These are phyloP conservation scores for Puccinia novopanici DNA, from an alignment of 1,284 basidiomycete genomes.

Conservation along the genomic window DNA sequence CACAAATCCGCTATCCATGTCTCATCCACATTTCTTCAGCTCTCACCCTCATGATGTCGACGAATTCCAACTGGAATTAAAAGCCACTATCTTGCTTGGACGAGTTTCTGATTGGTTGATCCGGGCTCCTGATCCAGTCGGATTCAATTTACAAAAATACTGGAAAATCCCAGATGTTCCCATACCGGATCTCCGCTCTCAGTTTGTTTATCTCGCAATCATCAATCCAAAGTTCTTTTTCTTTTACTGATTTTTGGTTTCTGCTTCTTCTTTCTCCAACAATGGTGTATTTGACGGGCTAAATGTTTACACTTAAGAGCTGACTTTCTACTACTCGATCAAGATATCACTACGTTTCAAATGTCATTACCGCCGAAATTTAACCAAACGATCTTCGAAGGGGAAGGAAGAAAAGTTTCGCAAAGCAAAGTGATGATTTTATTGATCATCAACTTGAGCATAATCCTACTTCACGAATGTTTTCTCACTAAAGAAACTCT, in stretches of 20 bases:
- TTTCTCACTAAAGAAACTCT: constrained; percentile 17
- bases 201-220: constrained; percentile 14
- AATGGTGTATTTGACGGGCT: not conserved
- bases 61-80: constrained; percentile 42
- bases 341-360: constrained; percentile 33
- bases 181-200: constrained; percentile 35
- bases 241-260: not conserved
- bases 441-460: constrained; percentile 20
- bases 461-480: constrained; percentile 33
- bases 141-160: constrained; percentile 40
- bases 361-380: constrained; percentile 19
- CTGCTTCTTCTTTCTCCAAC: not conserved
- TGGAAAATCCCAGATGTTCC: constrained; percentile 16
- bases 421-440: constrained; percentile 21
- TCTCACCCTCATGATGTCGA: constrained; percentile 38
- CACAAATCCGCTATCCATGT: constrained; percentile 33
- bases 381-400: constrained; percentile 27
- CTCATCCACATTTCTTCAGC: constrained; percentile 39
- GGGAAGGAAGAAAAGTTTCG: constrained; percentile 18
- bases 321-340: constrained; percentile 20
- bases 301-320: not conserved
- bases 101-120: constrained; percentile 43
- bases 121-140: constrained; percentile 36
- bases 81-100: constrained; percentile 35
- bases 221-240: not conserved